Evolutionary conservation across 371 early-diverging fungal species (phyloP), one percentile per base, ranked within the genome.

Genomic region (Apophysomyces trapeziformis): DNA sequence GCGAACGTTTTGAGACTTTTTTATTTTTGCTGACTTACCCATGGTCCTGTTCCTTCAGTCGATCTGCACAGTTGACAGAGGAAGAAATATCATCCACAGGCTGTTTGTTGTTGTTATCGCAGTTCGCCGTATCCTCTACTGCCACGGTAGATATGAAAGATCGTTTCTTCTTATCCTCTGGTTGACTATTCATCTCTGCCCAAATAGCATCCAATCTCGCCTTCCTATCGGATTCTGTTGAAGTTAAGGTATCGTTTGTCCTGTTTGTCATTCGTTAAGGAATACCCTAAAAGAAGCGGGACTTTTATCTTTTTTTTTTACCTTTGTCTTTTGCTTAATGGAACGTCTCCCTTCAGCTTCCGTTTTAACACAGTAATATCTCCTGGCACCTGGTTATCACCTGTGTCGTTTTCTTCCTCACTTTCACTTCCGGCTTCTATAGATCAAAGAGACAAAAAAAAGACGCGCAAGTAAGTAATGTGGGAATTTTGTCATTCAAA

Each of bases 31-130:
- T 26, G 2, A 26, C 38, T 60, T 65, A 18, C 41, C 38, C 50
- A 58, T 21, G 26, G n/a, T 43, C 38, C 56, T 54, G 32, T 13
- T 63, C 36, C 18, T 56, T 11, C 18, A 12, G n/a, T 62, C 39
- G 12, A 7, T 21, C 44, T 13, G 38, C 7, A 9, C 62, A 60
- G 63, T 72, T 72, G 39, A 65, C 60, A 7, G 68, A 65, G 43
- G 72, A 68, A 32, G 72, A 72, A 57, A 72, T 72, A 60, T 72
- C 72, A 59, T 72, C 68, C 46, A 72, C 36, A 7, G 72, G 68
- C 36, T 72, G 68, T 45, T 72, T 26, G 32, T 26, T 26, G 32
- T 26, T 26, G 32, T 26, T 26, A 26, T 26, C 32, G 3, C 32
- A 26, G 32, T 26, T 72, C n/a, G 60, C 12, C 2, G 32, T 60